A percentile compares a stretch with the other conserved stretches of the same genome.
Evolutionary conservation across 225 moss, liverwort and hornwort genomes (phyloP).

Genomic region (Climacium dendroides): DNA sequence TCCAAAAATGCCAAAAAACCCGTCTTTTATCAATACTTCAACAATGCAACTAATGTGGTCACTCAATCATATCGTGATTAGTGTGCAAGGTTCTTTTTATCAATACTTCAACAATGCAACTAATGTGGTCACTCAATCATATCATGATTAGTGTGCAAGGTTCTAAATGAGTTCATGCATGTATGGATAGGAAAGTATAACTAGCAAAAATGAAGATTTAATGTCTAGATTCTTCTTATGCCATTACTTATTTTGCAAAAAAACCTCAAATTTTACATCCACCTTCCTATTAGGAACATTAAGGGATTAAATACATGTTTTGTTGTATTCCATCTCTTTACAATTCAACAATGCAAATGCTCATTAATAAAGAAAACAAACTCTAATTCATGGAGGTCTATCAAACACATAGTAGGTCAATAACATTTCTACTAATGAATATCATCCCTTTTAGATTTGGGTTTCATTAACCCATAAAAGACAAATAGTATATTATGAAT

Average conservation of each 20-base stretch:
- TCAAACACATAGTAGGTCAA: neutral
- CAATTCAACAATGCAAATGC: neutral
- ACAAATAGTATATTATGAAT: no score
- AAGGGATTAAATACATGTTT: neutral
- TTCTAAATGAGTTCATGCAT: neutral
- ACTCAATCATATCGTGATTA: neutral
- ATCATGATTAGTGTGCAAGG: neutral
- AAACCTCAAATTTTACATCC: neutral
- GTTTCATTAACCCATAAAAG: no score
- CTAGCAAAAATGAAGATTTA: neutral
- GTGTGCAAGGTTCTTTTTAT: neutral
- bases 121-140: neutral
- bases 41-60: neutral
- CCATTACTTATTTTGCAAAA: neutral
- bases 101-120: neutral
- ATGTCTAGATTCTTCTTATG: neutral
- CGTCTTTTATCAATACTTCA: neutral
- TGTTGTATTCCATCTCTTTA: neutral
- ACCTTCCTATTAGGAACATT: neutral
- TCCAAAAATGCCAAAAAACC: neutral
- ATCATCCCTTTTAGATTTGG: neutral
- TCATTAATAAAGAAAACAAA: neutral
- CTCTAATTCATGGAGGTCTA: neutral
- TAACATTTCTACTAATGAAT: no score
- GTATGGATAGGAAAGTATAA: neutral